phyloP scores from a whole-genome alignment of 2,329 filamentous ascomycete genomes.

The Triangularia setosa region DNA sequence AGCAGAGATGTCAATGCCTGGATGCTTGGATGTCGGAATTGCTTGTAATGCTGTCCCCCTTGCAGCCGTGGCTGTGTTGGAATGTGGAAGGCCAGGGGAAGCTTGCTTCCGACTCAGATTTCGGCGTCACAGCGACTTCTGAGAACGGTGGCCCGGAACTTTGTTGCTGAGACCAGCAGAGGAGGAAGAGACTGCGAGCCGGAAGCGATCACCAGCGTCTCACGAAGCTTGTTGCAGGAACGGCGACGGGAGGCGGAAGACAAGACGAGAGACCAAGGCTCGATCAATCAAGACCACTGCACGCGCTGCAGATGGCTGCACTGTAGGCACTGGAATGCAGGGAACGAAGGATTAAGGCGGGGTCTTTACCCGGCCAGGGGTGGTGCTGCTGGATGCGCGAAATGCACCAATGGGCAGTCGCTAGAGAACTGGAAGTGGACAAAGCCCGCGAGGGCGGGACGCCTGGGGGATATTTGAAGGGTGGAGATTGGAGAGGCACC shows the following conservation, averaged over 20 bases:
- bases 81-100: neutral
- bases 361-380: slow-evolving; percentile 20
- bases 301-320: slow-evolving; percentile 7
- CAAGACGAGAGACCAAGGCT: neutral
- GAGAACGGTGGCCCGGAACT: neutral
- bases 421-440: neutral
- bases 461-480: slow-evolving; percentile 5
- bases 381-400: slow-evolving; percentile 5
- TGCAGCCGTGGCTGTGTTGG: neutral
- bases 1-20: neutral
- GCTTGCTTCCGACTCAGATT: neutral
- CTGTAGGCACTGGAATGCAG: neutral
- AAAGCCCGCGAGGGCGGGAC: slow-evolving; percentile 12
- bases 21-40: neutral
- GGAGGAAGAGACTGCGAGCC: neutral
- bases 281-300: neutral
- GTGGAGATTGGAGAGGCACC: slow-evolving; percentile 3
- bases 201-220: neutral
- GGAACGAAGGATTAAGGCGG: slow-evolving; percentile 15
- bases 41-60: neutral
- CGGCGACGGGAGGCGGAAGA: neutral
- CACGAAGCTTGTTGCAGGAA: neutral
- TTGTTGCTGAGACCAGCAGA: neutral
- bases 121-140: neutral
- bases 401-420: slow-evolving; percentile 15